These are phyloP conservation scores for Neoscytalidium dimidiatum DNA, from an alignment of 2,329 filamentous ascomycete species.

Conservation along the genomic window DNA sequence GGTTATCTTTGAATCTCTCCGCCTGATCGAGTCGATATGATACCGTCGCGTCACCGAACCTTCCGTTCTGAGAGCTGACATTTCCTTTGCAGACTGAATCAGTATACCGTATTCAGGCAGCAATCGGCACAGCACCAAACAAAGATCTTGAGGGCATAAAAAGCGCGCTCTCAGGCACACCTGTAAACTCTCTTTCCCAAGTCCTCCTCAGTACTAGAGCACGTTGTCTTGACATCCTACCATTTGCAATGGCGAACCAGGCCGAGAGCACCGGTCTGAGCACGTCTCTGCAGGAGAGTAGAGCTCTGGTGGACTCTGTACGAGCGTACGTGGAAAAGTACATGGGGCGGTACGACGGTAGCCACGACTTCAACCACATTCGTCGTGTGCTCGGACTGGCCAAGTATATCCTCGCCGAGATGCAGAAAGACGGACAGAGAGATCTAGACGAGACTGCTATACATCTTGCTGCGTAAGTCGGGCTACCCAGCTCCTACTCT, in stretches of 20 bases:
- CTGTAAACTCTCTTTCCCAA: not conserved
- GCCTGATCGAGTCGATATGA: not conserved
- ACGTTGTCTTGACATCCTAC: not conserved
- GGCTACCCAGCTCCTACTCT: not conserved
- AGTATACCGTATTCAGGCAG: conserved; percentile 1
- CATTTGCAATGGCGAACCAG: conserved; percentile 45
- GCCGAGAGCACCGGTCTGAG: conserved; percentile 51
- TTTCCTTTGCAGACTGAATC: not conserved
- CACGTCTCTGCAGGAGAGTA: conserved; percentile 19
- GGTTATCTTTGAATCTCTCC: not conserved
- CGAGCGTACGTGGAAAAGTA: conserved; percentile 36
- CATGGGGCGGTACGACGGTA: conserved; percentile 52
- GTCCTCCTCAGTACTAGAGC: too few species aligned
- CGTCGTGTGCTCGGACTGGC: conserved; percentile 76
- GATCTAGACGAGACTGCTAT: conserved; percentile 59
- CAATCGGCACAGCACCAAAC: not conserved
- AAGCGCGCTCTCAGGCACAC: not conserved
- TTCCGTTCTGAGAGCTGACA: not conserved
- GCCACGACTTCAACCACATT: conserved; percentile 87
- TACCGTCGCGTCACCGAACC: not conserved
- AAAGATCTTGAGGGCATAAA: not conserved
- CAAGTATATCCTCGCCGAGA: conserved; percentile 62
- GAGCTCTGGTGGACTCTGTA: conserved; percentile 31
- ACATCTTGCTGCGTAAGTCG: conserved; percentile 60
- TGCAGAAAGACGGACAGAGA: conserved; percentile 32